Conservation (phyloP, 768 basidiomycete genomes). For the Pleurotus platypus region DNA sequence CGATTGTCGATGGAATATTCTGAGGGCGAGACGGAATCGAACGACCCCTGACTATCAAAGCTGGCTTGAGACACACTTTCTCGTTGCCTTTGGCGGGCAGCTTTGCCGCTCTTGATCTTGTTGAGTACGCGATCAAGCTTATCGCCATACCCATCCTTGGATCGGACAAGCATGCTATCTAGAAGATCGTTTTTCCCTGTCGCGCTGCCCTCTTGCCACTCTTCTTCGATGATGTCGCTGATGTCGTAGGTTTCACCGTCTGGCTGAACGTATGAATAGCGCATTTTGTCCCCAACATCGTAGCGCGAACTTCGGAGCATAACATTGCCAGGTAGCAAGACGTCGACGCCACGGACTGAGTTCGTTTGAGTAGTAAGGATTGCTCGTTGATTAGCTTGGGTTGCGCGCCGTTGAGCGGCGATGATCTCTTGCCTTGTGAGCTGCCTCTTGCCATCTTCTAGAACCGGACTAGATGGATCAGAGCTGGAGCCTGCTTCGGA, state of each 20-base stretch:
- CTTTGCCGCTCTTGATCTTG: constrained; percentile 68
- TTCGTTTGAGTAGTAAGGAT: constrained; percentile 81
- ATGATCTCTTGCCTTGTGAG: constrained; percentile 86
- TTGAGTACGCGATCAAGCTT: constrained; percentile 72
- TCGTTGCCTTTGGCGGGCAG: constrained; percentile 1
- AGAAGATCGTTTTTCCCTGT: constrained; percentile 55
- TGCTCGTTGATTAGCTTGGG: constrained; percentile 82
- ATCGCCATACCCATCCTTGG: constrained; percentile 57
- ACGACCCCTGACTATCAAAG: constrained; percentile 24
- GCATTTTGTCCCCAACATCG: constrained; percentile 66
- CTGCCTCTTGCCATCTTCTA: constrained; percentile 29
- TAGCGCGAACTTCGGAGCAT: constrained; percentile 82
- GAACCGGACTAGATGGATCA: constrained; percentile 30
- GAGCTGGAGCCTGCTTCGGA: constrained; percentile 52
- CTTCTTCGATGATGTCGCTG: constrained; percentile 89
- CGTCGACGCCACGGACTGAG: constrained; percentile 82
- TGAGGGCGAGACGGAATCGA: constrained; percentile 44
- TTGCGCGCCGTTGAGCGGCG: constrained; percentile 85
- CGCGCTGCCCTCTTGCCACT: constrained; percentile 57
- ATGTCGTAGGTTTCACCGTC: constrained; percentile 93
- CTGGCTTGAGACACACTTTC: constrained; percentile 15
- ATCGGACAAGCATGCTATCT: constrained; percentile 55
- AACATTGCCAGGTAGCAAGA: constrained; percentile 80
- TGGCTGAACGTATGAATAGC: constrained; percentile 90
- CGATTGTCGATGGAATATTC: constrained; percentile 55